A percentile compares a stretch with the other conserved stretches of the same genome.
Conservation (phyloP, 2,329 filamentous ascomycete genomes). For the Claviceps citrina region DNA sequence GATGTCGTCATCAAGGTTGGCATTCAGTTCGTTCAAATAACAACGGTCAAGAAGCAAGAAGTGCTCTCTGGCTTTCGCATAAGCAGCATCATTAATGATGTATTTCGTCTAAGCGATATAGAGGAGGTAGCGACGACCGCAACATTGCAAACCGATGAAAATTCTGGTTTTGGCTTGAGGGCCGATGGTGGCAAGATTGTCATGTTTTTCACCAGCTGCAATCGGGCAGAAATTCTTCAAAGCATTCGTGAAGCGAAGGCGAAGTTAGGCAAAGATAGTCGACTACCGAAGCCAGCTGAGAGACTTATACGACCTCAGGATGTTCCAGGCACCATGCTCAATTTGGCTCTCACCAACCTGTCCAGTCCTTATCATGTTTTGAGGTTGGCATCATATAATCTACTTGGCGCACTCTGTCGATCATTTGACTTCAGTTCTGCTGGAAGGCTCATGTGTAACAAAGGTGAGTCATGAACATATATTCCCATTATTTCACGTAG, state of each 20-base stretch:
- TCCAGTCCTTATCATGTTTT: conserved; percentile 45
- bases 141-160: conserved; percentile 47
- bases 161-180: conserved; percentile 50
- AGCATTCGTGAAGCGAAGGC: conserved; percentile 47
- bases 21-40: conserved; percentile 54
- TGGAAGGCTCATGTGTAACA: conserved; percentile 44
- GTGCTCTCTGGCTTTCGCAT: conserved; percentile 46
- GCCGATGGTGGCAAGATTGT: conserved; percentile 56
- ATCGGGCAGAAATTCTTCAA: conserved; percentile 47
- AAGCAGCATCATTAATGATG: conserved; percentile 51
- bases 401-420: conserved; percentile 49
- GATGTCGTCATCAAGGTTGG: conserved; percentile 55
- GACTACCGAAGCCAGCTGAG: conserved; percentile 45
- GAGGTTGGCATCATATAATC: conserved; percentile 50
- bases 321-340: conserved; percentile 53
- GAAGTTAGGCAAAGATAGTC: conserved; percentile 48
- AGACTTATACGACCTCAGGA: conserved; percentile 54
- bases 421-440: conserved; percentile 52
- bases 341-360: conserved; percentile 51
- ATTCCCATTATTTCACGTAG: no score
- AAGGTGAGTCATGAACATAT: conserved; percentile 28
- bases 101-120: conserved; percentile 51
- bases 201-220: conserved; percentile 56
- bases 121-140: conserved; percentile 44
- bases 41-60: conserved; percentile 53